Conservation (phyloP, 2,329 filamentous ascomycete species). For the Colletotrichum liaoningense region DNA sequence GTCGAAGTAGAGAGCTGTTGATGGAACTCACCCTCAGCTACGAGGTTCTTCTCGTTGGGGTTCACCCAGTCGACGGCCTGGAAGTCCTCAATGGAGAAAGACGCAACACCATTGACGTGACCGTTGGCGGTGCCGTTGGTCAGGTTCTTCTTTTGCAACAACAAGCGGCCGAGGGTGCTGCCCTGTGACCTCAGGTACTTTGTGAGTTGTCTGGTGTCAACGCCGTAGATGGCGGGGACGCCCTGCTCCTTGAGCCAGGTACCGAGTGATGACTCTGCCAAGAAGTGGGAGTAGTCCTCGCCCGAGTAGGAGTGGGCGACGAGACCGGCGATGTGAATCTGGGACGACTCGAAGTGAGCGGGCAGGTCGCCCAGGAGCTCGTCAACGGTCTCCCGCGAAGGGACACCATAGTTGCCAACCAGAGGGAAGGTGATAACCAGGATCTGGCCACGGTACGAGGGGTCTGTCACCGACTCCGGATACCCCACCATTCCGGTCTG, state of each 20-base stretch:
- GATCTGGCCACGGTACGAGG: constrained; percentile 92
- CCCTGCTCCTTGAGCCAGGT: constrained; percentile 97
- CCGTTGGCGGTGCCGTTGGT: constrained; percentile 56
- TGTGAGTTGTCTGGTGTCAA: constrained; percentile 93
- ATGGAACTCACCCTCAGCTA: constrained; percentile 84
- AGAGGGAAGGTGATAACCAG: constrained; percentile 96
- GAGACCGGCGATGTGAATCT: constrained; percentile 95
- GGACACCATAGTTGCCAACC: constrained; percentile 97
- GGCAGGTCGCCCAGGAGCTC: constrained; percentile 87
- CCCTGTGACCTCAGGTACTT: constrained; percentile 95
- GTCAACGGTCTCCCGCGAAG: constrained; percentile 86
- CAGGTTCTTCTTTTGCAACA: constrained; percentile 72
- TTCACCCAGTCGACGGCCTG: constrained; percentile 90
- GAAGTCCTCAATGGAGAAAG: constrained; percentile 62
- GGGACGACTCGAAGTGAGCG: constrained; percentile 89
- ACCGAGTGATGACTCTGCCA: constrained; percentile 90
- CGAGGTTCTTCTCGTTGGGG: constrained; percentile 92
- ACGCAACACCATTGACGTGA: constrained; percentile 36
- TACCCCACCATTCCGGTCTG: constrained; percentile 99
- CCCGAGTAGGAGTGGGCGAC: constrained; percentile 92
- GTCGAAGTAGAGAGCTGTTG: constrained; percentile 32
- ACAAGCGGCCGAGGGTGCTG: constrained; percentile 94
- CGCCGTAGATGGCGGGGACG: constrained; percentile 92
- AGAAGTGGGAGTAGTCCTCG: constrained; percentile 94
- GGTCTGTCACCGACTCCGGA: constrained; percentile 90